Base-by-base conservation (phyloP, 441 rosid species). In the Euphorbia schlechtendalii region DNA sequence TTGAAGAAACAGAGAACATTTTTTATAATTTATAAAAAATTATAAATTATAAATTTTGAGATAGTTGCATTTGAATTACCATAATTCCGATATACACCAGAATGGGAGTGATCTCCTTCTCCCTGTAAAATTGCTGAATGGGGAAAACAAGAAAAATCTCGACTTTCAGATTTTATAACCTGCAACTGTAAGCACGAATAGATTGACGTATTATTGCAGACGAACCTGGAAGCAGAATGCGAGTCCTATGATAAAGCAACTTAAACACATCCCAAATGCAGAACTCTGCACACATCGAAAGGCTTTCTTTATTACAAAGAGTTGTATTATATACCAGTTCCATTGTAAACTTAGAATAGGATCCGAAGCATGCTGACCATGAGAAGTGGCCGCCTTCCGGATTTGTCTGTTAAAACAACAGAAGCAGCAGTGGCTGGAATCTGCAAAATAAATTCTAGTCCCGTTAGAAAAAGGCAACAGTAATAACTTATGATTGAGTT, bases 171-270 rank as follows among this genome's bases (percentile, higher is more conserved):
- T 36, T 3, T 36, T 36, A n/a, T n/a, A n/a, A n/a, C n/a, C n/a
- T n/a, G n/a, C n/a, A n/a, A n/a, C n/a, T 9, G 9, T 36, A 36
- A 36, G 40, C 40, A 36, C 9, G 40, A 36, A 36, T 3, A 36
- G 40, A 9, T 36, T 36, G 40, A 36, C 4, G 40, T 36, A 36
- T 36, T 36, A 9, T 58, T 20, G 63, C 4, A 20, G 3, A 22
- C 32, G 24, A 40, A 67, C 71, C 72, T 63, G 59, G 7, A 67
- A 49, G 45, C 18, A 63, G 48, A 72, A 72, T 4, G 71, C 43
- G 30, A 72, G 34, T 5, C 71, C 76, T 15, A 38, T 14, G 41
- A 67, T 36, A 40, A 49, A 18, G 21, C 55, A 52, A 34, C 40
- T 40, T 22, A 63, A 49, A 51, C 76, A 67, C 32, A 52, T 51